Evolutionary conservation across 768 basidiomycete genomes (phyloP).

Genomic region (Cystobasidium ongulense): DNA sequence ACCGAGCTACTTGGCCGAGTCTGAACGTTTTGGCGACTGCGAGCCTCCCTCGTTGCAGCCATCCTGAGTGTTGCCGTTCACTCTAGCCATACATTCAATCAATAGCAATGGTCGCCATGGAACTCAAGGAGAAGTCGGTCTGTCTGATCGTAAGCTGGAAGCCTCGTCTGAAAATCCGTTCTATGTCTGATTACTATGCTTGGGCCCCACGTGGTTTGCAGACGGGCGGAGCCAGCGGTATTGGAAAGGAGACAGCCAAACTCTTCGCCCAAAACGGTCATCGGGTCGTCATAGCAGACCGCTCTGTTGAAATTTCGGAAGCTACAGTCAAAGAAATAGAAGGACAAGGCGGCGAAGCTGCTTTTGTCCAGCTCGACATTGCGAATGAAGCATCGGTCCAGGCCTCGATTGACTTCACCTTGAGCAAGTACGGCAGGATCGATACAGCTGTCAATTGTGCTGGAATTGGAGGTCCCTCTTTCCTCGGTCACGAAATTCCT

Average conservation of each 20-base stretch:
- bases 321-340: constrained; percentile 2
- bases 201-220: neutral
- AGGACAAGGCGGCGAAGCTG: neutral
- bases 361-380: neutral
- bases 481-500: neutral
- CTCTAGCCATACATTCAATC: neutral
- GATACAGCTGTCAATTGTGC: constrained; percentile 17
- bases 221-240: neutral
- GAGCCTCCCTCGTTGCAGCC: too few relatives aligned
- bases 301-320: neutral
- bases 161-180: too few relatives aligned
- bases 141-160: neutral
- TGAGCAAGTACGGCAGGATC: neutral
- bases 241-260: neutral
- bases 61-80: too few relatives aligned
- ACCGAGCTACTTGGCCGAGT: too few relatives aligned
- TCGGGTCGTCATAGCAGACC: neutral
- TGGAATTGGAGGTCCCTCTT: constrained; percentile 1
- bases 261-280: neutral
- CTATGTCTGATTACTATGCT: too few relatives aligned
- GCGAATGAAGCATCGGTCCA: neutral
- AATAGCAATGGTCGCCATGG: neutral
- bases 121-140: neutral
- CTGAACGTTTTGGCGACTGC: too few relatives aligned
- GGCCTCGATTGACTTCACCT: neutral